Evolutionary conservation across 345 rosid species (phyloP), one percentile per base, ranked within the genome.

Genomic region (Eucalyptus marginata): DNA sequence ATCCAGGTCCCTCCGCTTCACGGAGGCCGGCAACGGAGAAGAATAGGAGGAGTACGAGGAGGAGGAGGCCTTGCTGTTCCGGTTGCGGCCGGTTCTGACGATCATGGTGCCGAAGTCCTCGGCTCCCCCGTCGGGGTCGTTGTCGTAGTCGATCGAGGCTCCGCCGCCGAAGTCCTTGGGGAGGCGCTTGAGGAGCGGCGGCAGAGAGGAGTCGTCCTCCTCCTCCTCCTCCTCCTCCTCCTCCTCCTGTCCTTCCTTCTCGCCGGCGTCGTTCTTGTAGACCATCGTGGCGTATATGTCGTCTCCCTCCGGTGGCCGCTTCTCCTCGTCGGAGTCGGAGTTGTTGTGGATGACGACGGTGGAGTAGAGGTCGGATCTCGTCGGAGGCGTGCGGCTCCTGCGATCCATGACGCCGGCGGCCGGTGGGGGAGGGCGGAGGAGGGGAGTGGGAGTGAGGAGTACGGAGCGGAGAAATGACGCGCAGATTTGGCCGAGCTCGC

Each of bases 121-220:
- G 10, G 49, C 56, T 11, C 36, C 87, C 9, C 22, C 92, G 4
- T 88, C 92, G 13, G 89, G 89, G 89, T 92, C 92, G 49, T 93
- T 93, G 88, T 94, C 98, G 90, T 92, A 95, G 90, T 94, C 96
- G 40, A 91, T 66, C 27, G 94, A 89, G 66, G 93, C 90, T 43
- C 94, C 96, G 52, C 98, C 97, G 3, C 98, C 99, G 88, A 97
- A 96, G 91, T 96, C 99, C 86, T 96, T 98, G 71, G 99, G 97
- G 14, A 98, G 96, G 91, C 94, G 97, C 88, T 95, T 95, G 91
- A 98, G 96, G 18, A 98, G 99, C 29, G 96, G 97, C 86, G 99
- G 99, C 80, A 96, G 96, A 49, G 94, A 88, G 33, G 96, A 92
- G 49, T 97, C 96, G 86, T 96, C 95, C 25, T 97, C 96, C 18